Evolutionary conservation across 768 basidiomycete species (phyloP).

Genomic region (Gautieria morchelliformis): DNA sequence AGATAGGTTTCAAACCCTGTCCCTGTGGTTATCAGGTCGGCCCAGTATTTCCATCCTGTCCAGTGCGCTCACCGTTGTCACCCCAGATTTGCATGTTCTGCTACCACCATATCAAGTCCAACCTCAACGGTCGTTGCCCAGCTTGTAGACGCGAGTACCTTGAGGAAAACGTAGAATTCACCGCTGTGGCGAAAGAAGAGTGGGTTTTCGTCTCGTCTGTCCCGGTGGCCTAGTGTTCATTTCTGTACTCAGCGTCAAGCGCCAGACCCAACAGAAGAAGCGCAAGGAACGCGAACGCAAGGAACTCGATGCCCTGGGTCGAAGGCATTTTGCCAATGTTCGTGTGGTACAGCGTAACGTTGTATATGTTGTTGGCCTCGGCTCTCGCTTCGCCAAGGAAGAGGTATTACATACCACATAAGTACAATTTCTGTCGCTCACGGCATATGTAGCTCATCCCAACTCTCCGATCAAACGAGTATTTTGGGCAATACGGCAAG

Average conservation of each 20-base stretch:
- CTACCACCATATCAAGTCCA: slow-evolving; percentile 96
- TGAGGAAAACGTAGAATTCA: slow-evolving; percentile 90
- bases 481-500: slow-evolving; percentile 98
- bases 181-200: slow-evolving; percentile 93
- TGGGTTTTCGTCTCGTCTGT: slow-evolving; percentile 32
- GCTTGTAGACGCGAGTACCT: slow-evolving; percentile 91
- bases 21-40: slow-evolving; percentile 94
- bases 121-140: slow-evolving; percentile 92
- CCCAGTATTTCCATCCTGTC: slow-evolving; percentile 2
- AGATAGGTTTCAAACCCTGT: slow-evolving; percentile 99
- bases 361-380: slow-evolving; percentile 93
- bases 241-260: slow-evolving; percentile 63
- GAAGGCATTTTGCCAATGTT: slow-evolving; percentile 84
- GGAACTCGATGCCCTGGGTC: slow-evolving; percentile 78
- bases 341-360: slow-evolving; percentile 95
- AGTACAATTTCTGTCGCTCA: background rate
- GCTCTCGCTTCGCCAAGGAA: slow-evolving; percentile 88
- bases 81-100: slow-evolving; percentile 94
- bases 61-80: background rate
- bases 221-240: slow-evolving; percentile 4
- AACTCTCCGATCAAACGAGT: slow-evolving; percentile 87
- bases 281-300: slow-evolving; percentile 91
- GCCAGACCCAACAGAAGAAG: slow-evolving; percentile 91
- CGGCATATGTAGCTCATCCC: slow-evolving; percentile 63
- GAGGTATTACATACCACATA: slow-evolving; percentile 50